Evolutionary conservation across 2,329 filamentous ascomycete genomes (phyloP), one percentile per base, ranked within the genome.

Genomic region (Colletotrichum sojae): DNA sequence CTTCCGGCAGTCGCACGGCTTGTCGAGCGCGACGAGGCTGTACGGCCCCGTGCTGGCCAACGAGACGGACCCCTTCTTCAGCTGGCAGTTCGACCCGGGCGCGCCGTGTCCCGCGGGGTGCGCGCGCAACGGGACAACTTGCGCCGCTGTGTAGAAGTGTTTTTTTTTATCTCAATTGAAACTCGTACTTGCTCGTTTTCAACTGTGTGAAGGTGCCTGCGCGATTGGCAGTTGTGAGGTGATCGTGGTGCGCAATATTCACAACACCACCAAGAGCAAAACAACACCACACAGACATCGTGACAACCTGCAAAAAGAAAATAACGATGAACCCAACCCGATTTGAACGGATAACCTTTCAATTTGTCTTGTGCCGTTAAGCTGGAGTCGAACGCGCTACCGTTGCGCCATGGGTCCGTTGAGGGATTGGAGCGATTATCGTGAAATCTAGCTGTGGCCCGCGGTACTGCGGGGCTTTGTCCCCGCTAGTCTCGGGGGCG

Each of bases 61-160:
- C 58, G 87, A 89, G 78, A 89, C 86, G 48, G 84, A 89, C 75
- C 76, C 77, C 6, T 84, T 81, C 70, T 89, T 89, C 75, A 70
- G 73, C 27, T 90, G 86, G 87, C 87, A 89, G 78, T 88, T 80
- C 75, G 77, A 85, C 72, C 68, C 71, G 0, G 40, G 43, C 18
- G 62, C 67, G 13, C 40, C 56, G 10, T 71, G 69, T 18, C 69
- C 69, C 5, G 36, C 25, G 49, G 69, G 69, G 18, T 71, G 69
- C 36, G 59, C 57, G 20, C 48, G 69, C 43, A 52, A 18, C 22
- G 55, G 31, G 46, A 58, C 51, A 12, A 20, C 2, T 36, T 70
- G 67, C 10, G 20, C 16, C 13, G 55, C 63, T 36, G 57, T 46
- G 18, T 43, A 43, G 15, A n/a, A 13, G 2, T 43, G 40, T 10